Evolutionary conservation across 2,329 filamentous ascomycete genomes (phyloP), one percentile per base, ranked within the genome.

Genomic region (Hypoxylon sp.): DNA sequence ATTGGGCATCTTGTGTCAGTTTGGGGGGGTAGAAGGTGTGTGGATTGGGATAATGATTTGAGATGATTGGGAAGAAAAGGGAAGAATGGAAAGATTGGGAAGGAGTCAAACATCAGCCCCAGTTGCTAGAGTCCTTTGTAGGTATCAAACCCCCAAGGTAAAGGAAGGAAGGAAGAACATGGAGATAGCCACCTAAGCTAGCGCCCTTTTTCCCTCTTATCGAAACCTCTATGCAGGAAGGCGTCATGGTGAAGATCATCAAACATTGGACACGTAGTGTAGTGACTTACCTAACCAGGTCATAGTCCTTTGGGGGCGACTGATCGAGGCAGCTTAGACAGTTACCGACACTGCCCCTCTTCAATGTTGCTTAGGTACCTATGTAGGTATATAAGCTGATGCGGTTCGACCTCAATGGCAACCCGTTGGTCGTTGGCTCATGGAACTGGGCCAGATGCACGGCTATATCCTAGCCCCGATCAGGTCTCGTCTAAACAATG

Each of bases 271-370:
- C 31, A 58, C 29, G 42, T 31, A 50, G 35, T 35, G 57, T 22
- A 69, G 29, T 24, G 57, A 68, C 68, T 66, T 64, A 71, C 69
- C 63, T 65, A 59, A 64, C 69, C 54, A 71, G 65, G 52, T 69
- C 69, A 71, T 71, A 69, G 48, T 71, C 65, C 47, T 46, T 63
- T 22, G 19, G 19, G 48, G 31, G 29, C 29, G 29, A 51, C 31
- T 59, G 22, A 35, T 51, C 47, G 46, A 64, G 24, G 57, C 19
- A 42, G 52, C 47, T 60, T 48, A 35, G 24, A 59, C 55, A 29
- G 39, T 47, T 47, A 55, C 59, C 42, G 57, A 39, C 39, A 42
- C 39, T 57, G 59, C 57, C 54, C 44, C 57, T 60, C 59, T 47
- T 22, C 19, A 22, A 22, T 22, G 19, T 22, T 48, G 5, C 29